Evolutionary conservation across 202 grass and related monocot genomes (phyloP), one percentile per base, ranked within the genome.

Genomic region (Alloteropsis angusta): DNA sequence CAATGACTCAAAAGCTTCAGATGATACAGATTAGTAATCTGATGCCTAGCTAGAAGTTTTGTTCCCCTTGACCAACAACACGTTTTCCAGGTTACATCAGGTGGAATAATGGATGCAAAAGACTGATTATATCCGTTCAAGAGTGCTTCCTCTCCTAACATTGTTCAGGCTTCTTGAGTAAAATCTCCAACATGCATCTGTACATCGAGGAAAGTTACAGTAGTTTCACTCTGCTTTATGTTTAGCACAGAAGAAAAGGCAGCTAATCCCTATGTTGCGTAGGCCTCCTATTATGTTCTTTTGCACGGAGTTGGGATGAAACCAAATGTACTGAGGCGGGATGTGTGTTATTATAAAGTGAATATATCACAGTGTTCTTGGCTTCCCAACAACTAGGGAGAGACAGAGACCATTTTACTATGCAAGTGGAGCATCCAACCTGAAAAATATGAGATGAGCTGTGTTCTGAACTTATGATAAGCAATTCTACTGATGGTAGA

Each of bases 41-140:
- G 30, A 54, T 76, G 77, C 22, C 22, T 19, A 71, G 6, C 22
- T 19, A 71, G 6, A 76, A 12, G 42, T 75, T 66, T 75, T 76
- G 74, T 75, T 90, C 82, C n/a, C 87, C 85, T 87, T 94, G 80
- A 97, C 87, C 47, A 85, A 39, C 10, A 63, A 7, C 80, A 92
- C 91, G 66, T 97, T 90, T 97, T 97, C 80, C 89, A 92, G 94
- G 87, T 97, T 72, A 85, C 94, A 12, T 56, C 91, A 90, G 91
- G 94, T 34, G 91, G 91, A 43, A 42, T 97, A 38, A 88, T 34
- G 76, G 94, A 97, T 71, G 94, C 71, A 39, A 97, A 97, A 76
- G 94, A 97, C 75, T 97, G 75, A 97, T 16, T 25, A 62, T 25
- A 62, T 16, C 71, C 62, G 74, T 66, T 62, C n/a, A 8, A 17